phyloP scores from a whole-genome alignment of 331 rosid genomes.

The Prunus yedoensis region DNA sequence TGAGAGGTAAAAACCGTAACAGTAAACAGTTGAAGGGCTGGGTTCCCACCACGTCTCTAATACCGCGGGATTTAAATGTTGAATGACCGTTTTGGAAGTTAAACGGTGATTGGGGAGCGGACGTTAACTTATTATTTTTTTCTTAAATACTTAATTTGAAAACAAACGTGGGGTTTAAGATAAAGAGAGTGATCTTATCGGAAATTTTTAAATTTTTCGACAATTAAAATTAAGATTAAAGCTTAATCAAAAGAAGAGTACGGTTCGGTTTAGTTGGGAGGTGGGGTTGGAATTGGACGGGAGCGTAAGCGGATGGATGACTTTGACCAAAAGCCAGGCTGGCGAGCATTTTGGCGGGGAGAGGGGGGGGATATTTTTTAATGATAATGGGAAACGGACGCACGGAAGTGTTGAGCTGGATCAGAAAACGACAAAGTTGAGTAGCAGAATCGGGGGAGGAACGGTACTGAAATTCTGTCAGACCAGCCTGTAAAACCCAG shows the following conservation, averaged over 20 bases:
- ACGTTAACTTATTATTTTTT: too few relatives aligned
- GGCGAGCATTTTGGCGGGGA: slow-evolving; percentile 39
- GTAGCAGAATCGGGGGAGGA: slow-evolving; percentile 47
- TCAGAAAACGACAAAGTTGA: slow-evolving; percentile 45
- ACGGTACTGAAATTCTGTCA: slow-evolving; percentile 33
- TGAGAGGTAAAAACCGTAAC: neutral
- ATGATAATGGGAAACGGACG: slow-evolving; percentile 24
- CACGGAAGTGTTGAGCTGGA: slow-evolving; percentile 50
- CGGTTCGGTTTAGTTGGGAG: slow-evolving; percentile 26
- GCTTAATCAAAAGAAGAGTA: neutral
- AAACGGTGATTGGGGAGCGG: neutral
- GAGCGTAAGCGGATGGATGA: slow-evolving; percentile 31
- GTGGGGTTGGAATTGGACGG: slow-evolving; percentile 15
- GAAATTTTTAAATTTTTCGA: neutral
- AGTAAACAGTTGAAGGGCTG: neutral
- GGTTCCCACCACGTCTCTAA: neutral
- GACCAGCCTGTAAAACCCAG: slow-evolving; percentile 49
- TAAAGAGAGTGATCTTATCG: neutral
- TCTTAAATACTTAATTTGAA: too few relatives aligned
- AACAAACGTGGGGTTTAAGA: slow-evolving; percentile 7
- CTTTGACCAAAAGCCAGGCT: slow-evolving; percentile 60
- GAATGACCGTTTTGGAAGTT: slow-evolving; percentile 28
- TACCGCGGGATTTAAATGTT: slow-evolving; percentile 11
- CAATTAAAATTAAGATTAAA: neutral
- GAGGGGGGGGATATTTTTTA: slow-evolving; percentile 5